Evolutionary conservation across 2,329 filamentous ascomycete species (phyloP).

Genomic region (Colletotrichum zoysiae): DNA sequence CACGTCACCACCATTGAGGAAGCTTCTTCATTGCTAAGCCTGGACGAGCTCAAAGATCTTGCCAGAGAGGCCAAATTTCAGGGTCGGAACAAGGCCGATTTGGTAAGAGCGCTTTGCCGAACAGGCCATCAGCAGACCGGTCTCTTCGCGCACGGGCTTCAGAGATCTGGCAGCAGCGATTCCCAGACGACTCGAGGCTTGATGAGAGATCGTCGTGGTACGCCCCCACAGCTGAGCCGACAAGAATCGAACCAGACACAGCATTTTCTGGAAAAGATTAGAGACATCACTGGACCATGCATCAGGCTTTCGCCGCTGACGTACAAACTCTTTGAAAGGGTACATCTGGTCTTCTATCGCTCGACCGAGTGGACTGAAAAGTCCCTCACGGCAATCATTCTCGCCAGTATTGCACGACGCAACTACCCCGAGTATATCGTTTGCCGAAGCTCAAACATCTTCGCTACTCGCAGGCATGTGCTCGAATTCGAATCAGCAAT

Average conservation of each 20-base stretch:
- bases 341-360: constrained; percentile 95
- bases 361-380: constrained; percentile 98
- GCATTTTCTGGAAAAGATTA: constrained; percentile 83
- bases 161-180: constrained; percentile 71
- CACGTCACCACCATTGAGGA: constrained; percentile 84
- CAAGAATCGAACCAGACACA: constrained; percentile 73
- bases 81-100: constrained; percentile 88
- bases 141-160: constrained; percentile 76
- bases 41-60: constrained; percentile 88
- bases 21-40: constrained; percentile 81
- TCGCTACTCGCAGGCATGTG: constrained; percentile 78
- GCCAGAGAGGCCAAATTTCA: constrained; percentile 89
- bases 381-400: constrained; percentile 92
- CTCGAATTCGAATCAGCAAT: constrained; percentile 92
- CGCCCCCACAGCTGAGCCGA: constrained; percentile 47
- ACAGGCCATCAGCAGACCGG: constrained; percentile 81
- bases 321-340: constrained; percentile 88
- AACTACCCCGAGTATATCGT: constrained; percentile 94
- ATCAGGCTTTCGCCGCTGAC: constrained; percentile 81
- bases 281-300: constrained; percentile 83
- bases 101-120: constrained; percentile 79
- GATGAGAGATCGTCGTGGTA: constrained; percentile 48
- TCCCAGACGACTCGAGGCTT: constrained; percentile 61
- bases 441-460: constrained; percentile 90
- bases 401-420: constrained; percentile 87